These are phyloP conservation scores for Silene conica DNA, from an alignment of 148 eudicot genomes.

Conservation along the genomic window DNA sequence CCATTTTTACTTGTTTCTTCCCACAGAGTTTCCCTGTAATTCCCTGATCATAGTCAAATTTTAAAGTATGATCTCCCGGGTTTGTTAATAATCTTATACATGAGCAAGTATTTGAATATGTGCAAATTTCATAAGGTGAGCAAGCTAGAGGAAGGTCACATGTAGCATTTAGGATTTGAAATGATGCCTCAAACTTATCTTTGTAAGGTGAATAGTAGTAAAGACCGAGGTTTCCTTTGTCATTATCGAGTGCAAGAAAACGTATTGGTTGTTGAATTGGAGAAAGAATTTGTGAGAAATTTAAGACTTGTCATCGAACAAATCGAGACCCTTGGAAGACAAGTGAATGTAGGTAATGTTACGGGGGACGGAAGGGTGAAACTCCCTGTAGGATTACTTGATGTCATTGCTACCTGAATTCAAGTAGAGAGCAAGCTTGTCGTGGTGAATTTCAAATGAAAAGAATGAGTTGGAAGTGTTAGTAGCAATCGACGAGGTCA, in stretches of 20 bases:
- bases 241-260: constrained; percentile 53
- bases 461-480: constrained; percentile 45
- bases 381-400: constrained; percentile 90
- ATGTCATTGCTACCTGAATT: constrained; percentile 37
- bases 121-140: constrained; percentile 64
- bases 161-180: constrained; percentile 46
- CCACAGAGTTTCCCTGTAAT: constrained; percentile 31
- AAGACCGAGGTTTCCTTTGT: constrained; percentile 69
- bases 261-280: constrained; percentile 32
- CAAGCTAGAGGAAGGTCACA: constrained; percentile 88
- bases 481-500: constrained; percentile 53
- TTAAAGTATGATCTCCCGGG: constrained; percentile 15
- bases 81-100: constrained; percentile 38
- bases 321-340: constrained; percentile 48
- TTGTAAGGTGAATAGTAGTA: constrained; percentile 51
- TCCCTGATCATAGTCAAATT: constrained; percentile 34
- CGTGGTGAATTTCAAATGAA: constrained; percentile 73
- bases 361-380: constrained; percentile 39
- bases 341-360: constrained; percentile 72
- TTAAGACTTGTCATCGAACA: constrained; percentile 49
- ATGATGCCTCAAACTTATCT: constrained; percentile 56
- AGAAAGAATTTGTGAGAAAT: constrained; percentile 48
- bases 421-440: constrained; percentile 67
- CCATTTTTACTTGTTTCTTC: constrained; percentile 41
- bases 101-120: constrained; percentile 54